Conservation (phyloP, 176 grass and related monocot genomes). For the Ensete ventricosum region DNA sequence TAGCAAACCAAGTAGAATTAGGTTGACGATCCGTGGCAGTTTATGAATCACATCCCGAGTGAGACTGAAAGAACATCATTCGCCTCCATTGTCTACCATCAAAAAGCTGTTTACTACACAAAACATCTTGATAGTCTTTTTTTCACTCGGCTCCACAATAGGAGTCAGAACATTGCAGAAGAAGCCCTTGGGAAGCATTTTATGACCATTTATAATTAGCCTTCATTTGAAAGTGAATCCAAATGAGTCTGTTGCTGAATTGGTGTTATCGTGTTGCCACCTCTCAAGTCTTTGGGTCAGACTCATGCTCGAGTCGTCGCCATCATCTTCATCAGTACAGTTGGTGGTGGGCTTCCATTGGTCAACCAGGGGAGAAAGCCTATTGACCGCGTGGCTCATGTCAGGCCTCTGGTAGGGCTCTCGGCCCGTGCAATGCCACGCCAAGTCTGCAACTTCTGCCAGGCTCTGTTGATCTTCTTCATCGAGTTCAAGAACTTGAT, state of each 20-base stretch:
- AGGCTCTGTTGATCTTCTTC: constrained; percentile 45
- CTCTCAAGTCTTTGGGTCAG: constrained; percentile 50
- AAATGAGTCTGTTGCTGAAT: background rate
- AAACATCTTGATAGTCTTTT: background rate
- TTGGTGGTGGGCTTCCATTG: constrained; percentile 53
- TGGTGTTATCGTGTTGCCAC: constrained; percentile 24
- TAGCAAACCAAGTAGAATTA: constrained; percentile 3
- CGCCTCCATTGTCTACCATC: background rate
- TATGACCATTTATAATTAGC: background rate
- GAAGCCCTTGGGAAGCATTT: background rate
- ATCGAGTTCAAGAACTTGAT: constrained; percentile 44
- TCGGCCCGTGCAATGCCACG: constrained; percentile 66
- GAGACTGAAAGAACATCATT: background rate
- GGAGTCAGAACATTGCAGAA: background rate
- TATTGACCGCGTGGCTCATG: constrained; percentile 79
- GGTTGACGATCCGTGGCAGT: background rate
- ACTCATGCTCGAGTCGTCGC: constrained; percentile 23
- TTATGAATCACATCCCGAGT: background rate
- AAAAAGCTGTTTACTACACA: background rate
- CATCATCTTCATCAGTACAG: constrained; percentile 27
- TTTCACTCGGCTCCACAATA: background rate
- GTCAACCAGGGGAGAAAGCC: constrained; percentile 52
- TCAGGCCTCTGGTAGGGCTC: constrained; percentile 72
- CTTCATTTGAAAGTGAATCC: background rate
- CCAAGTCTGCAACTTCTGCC: constrained; percentile 70